These are phyloP conservation scores for Cyclocybe aegerita DNA, from an alignment of 768 basidiomycete genomes.

Conservation along the genomic window DNA sequence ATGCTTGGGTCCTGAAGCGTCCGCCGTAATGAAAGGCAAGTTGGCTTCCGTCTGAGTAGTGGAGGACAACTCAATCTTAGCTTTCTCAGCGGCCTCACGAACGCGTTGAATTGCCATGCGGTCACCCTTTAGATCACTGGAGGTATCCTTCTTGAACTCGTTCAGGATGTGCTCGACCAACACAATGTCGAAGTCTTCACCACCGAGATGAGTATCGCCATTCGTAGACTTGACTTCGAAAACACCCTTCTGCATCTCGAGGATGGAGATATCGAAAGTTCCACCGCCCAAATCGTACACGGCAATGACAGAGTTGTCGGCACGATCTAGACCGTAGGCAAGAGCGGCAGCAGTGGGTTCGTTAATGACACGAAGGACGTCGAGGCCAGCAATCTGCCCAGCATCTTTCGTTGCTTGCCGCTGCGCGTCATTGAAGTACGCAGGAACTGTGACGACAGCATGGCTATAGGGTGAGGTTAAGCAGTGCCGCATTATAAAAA, in stretches of 20 bases:
- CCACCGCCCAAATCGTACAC: slow-evolving; percentile 99
- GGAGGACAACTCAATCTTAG: slow-evolving; percentile 96
- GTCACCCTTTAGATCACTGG: slow-evolving; percentile 80
- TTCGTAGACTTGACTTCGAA: slow-evolving; percentile 99
- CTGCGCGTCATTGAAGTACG: slow-evolving; percentile 99
- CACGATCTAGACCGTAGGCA: slow-evolving; percentile 93
- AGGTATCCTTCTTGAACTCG: slow-evolving; percentile 94
- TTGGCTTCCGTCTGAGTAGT: slow-evolving; percentile 96
- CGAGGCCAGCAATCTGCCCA: slow-evolving; percentile 95
- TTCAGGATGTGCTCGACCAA: slow-evolving; percentile 83
- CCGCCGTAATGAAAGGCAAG: slow-evolving; percentile 97
- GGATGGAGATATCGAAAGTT: slow-evolving; percentile 98
- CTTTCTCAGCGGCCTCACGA: slow-evolving; percentile 98
- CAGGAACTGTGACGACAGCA: slow-evolving; percentile 93
- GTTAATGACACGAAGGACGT: slow-evolving; percentile 98
- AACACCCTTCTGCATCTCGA: slow-evolving; percentile 99
- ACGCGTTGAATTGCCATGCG: slow-evolving; percentile 98
- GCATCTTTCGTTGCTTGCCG: slow-evolving; percentile 98
- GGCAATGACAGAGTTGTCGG: slow-evolving; percentile 85
- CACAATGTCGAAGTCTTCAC: slow-evolving; percentile 93
- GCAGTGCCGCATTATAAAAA: neutral
- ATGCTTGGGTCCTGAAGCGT: slow-evolving; percentile 93
- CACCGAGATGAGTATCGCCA: slow-evolving; percentile 96
- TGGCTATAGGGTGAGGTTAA: slow-evolving; percentile 45
- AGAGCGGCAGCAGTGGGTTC: slow-evolving; percentile 98